A percentile compares a stretch with the other conserved stretches of the same genome.
These are phyloP conservation scores for Acorus calamus DNA, from an alignment of 106 monocot genomes.

Conservation along the genomic window DNA sequence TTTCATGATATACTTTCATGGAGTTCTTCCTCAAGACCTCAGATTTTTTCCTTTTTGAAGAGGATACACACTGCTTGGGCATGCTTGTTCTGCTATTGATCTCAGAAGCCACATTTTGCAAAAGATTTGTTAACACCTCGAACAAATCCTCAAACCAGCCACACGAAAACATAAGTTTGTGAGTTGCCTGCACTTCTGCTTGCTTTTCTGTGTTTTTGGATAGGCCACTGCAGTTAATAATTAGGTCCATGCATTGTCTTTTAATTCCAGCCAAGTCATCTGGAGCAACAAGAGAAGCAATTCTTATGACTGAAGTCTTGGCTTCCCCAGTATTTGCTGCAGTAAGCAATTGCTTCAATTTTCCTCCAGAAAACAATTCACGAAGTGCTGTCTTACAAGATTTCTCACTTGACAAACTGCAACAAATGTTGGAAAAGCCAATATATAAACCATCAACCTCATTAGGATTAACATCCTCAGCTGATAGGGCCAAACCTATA, in stretches of 20 bases:
- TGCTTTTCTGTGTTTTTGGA: constrained; percentile 49
- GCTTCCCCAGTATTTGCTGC: constrained; percentile 37
- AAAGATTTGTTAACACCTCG: constrained; percentile 31
- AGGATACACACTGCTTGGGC: constrained; percentile 9
- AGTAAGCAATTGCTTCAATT: constrained; percentile 48
- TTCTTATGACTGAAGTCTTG: constrained; percentile 44
- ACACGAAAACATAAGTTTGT: constrained; percentile 50
- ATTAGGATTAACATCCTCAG: constrained; percentile 33
- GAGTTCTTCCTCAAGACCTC: constrained; percentile 27
- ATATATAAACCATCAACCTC: constrained; percentile 59
- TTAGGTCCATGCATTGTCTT: constrained; percentile 38
- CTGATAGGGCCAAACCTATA: constrained; percentile 31
- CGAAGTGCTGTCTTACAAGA: constrained; percentile 27
- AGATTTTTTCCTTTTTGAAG: constrained; percentile 38
- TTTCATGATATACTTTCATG: constrained; percentile 5
- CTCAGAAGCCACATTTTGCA: constrained; percentile 35
- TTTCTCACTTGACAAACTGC: constrained; percentile 34
- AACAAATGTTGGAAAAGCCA: constrained; percentile 60
- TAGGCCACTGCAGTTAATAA: constrained; percentile 30
- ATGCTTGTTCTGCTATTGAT: constrained; percentile 21
- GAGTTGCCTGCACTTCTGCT: constrained; percentile 33
- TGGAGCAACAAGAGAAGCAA: constrained; percentile 46
- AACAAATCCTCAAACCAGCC: constrained; percentile 56
- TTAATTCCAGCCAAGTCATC: constrained; percentile 35
- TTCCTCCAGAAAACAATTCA: constrained; percentile 44